Evolutionary conservation across 164 flowering plant species (phyloP), one percentile per base, ranked within the genome.

Genomic region (Dillenia suffruticosa): DNA sequence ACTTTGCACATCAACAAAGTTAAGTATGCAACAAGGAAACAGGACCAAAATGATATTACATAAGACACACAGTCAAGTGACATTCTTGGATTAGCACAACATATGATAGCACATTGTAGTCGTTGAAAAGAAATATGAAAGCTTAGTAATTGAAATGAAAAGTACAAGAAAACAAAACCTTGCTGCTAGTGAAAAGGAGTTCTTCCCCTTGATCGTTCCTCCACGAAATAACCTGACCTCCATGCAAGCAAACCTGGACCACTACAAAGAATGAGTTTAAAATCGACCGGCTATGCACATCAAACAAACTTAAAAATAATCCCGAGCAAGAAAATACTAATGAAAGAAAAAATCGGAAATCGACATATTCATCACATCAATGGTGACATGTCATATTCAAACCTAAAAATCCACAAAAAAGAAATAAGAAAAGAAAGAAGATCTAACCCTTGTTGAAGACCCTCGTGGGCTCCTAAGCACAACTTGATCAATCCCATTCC

Each of bases 141-240:
- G 40, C 7, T 32, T 32, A 4, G 40, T 32, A 32, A 32, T 32
- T 32, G 13, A 57, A 46, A 12, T 17, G n/a, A 24, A 59, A 51
- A 12, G 32, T 8, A 48, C 13, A 26, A 16, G 46, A 44, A 52
- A 72, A 58, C 46, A 50, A 45, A 49, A 94, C 98, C 98, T 94
- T 94, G 56, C 75, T 86, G 71, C 97, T 94, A 10, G 91, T 84
- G 72, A 94, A 94, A 0, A 94, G 74, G 44, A 90, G 96, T 69
- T 90, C 98, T 73, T 94, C 97, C 16, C 97, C 97, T 7, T 79
- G 81, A 61, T 81, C 85, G 69, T 80, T 89, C 74, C 86, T 80
- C 98, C 97, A 94, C 9, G 98, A 94, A 59, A 72, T 67, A 15
- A 91, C 89, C 70, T 85, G 98, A 12, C 92, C 98, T 63, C 97